Percentiles rank a stretch among this genome's conserved stretches.
phyloP scores from a whole-genome alignment of 345 rosid species.

The Salix udensis region DNA sequence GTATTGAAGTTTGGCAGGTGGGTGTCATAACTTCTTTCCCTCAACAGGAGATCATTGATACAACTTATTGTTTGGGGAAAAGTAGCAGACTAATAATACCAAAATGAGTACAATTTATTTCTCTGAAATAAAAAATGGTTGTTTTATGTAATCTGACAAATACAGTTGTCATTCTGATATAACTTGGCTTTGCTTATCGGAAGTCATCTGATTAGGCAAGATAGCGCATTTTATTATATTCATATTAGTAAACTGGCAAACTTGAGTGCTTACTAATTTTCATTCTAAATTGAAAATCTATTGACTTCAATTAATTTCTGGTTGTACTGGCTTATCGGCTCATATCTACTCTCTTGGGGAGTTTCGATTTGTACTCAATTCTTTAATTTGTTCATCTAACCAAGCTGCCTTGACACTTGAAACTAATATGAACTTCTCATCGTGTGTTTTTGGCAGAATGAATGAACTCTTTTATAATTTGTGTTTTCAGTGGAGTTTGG shows the following conservation, averaged over 20 bases:
- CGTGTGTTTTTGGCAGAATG: no score
- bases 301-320: background rate
- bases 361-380: background rate
- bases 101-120: background rate
- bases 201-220: background rate
- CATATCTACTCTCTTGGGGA: background rate
- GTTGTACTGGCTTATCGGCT: background rate
- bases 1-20: constrained; percentile 98
- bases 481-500: background rate
- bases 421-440: background rate
- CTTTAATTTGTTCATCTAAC: background rate
- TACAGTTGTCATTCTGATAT: background rate
- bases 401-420: background rate
- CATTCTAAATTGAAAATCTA: background rate
- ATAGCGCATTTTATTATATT: background rate
- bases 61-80: background rate
- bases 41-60: background rate
- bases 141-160: background rate
- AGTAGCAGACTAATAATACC: background rate
- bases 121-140: background rate
- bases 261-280: background rate
- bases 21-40: background rate
- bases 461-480: background rate
- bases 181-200: background rate
- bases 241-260: background rate